phyloP scores from a whole-genome alignment of 2,329 filamentous ascomycete species.

The Knufia petricola region DNA sequence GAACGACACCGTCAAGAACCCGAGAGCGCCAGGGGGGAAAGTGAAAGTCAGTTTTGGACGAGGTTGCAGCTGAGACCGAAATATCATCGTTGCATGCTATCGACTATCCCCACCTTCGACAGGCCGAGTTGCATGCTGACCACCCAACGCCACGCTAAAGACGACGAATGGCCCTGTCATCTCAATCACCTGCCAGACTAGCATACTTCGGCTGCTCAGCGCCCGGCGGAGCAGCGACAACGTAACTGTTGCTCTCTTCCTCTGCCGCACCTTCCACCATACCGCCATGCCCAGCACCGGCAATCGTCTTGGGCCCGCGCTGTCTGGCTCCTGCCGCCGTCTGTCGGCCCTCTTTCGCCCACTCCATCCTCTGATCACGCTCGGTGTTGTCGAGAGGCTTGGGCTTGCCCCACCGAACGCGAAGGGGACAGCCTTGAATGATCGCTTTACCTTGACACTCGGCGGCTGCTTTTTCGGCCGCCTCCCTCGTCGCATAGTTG shows the following conservation, averaged over 20 bases:
- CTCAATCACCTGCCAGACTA: slow-evolving; percentile 70
- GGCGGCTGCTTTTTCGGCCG: slow-evolving; percentile 74
- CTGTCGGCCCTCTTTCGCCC: slow-evolving; percentile 66
- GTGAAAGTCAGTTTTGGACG: slow-evolving; percentile 28
- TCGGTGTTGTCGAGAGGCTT: slow-evolving; percentile 88
- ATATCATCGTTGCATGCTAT: not conserved
- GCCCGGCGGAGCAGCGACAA: slow-evolving; percentile 70
- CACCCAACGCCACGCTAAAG: slow-evolving; percentile 24
- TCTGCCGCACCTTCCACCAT: slow-evolving; percentile 35
- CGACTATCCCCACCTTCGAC: no score
- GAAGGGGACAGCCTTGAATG: slow-evolving; percentile 79
- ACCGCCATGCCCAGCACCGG: slow-evolving; percentile 25
- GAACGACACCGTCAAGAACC: slow-evolving; percentile 72
- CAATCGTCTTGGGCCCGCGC: slow-evolving; percentile 14
- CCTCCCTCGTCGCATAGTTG: slow-evolving; percentile 79
- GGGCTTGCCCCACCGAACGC: slow-evolving; percentile 86
- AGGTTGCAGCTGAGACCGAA: slow-evolving; percentile 15
- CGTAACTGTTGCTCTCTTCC: slow-evolving; percentile 29
- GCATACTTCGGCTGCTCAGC: slow-evolving; percentile 71
- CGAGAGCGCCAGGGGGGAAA: slow-evolving; percentile 16
- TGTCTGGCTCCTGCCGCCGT: slow-evolving; percentile 42
- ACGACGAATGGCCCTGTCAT: slow-evolving; percentile 21
- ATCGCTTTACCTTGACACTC: slow-evolving; percentile 80
- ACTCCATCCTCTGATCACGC: slow-evolving; percentile 68
- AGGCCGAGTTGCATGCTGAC: not conserved